Evolutionary conservation across 495 filamentous ascomycete species (phyloP).

Genomic region (Penicillium parvum): DNA sequence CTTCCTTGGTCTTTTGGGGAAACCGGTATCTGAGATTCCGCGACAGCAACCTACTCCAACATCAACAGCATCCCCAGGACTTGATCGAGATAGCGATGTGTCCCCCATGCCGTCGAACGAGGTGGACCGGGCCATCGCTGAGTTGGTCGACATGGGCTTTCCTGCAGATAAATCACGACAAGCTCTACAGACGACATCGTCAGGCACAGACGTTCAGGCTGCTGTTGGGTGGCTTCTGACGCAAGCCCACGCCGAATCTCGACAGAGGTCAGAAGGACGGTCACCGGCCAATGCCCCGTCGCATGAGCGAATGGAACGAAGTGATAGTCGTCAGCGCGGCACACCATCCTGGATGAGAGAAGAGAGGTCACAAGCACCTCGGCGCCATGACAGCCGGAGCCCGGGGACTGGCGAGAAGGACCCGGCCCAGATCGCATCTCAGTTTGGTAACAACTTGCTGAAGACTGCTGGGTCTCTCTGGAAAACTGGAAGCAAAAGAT

Average conservation of each 20-base stretch:
- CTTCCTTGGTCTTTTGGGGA: constrained; percentile 79
- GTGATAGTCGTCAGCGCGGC: constrained; percentile 35
- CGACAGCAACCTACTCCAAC: constrained; percentile 32
- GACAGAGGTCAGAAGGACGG: constrained; percentile 50
- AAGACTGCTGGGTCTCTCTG: constrained; percentile 93
- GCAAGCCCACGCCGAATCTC: constrained; percentile 74
- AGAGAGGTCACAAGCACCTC: constrained; percentile 27
- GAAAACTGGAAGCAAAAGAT: constrained; percentile 89
- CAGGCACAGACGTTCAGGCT: constrained; percentile 76
- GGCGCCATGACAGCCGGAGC: constrained; percentile 50
- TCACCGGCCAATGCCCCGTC: constrained; percentile 27
- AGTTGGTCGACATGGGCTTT: constrained; percentile 95
- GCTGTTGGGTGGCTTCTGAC: constrained; percentile 89
- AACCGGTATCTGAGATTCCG: constrained; percentile 76
- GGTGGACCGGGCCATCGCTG: constrained; percentile 77
- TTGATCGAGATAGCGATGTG: constrained; percentile 35
- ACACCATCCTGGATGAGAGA: constrained; percentile 38
- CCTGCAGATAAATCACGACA: constrained; percentile 70
- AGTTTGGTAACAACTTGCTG: constrained; percentile 75
- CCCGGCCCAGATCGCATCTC: constrained; percentile 72
- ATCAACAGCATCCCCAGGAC: constrained; percentile 41
- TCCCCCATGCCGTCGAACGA: constrained; percentile 48
- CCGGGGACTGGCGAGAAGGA: constrained; percentile 65
- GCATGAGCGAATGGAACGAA: constrained; percentile 32
- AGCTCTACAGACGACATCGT: constrained; percentile 73